phyloP scores from a whole-genome alignment of 2,329 filamentous ascomycete species.

The Neonectria hederae region DNA sequence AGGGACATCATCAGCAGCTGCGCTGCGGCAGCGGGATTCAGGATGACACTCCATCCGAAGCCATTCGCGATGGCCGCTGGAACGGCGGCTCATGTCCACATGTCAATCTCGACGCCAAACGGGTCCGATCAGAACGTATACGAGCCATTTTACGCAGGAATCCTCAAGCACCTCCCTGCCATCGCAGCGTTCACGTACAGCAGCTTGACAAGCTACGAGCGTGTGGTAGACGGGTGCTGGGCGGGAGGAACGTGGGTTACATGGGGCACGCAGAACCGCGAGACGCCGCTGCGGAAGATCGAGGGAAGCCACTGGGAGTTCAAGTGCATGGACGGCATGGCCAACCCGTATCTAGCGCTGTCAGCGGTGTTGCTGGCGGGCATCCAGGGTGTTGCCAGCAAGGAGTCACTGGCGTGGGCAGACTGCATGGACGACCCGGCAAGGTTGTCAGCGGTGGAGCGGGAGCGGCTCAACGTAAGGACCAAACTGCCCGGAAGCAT shows the following conservation, averaged over 20 bases:
- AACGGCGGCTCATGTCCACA: slow-evolving; percentile 75
- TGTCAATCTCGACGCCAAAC: slow-evolving; percentile 66
- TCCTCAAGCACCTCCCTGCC: slow-evolving; percentile 72
- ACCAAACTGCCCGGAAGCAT: slow-evolving; percentile 64
- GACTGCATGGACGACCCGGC: slow-evolving; percentile 68
- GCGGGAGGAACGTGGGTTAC: slow-evolving; percentile 80
- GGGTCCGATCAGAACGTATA: slow-evolving; percentile 57
- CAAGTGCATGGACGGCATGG: slow-evolving; percentile 79
- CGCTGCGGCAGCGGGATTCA: slow-evolving; percentile 69
- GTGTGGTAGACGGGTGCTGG: slow-evolving; percentile 76
- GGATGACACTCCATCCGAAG: slow-evolving; percentile 79
- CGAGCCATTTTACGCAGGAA: slow-evolving; percentile 75
- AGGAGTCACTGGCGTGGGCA: slow-evolving; percentile 54
- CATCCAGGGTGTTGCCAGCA: slow-evolving; percentile 37
- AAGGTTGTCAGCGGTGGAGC: slow-evolving; percentile 56
- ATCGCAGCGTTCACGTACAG: slow-evolving; percentile 76
- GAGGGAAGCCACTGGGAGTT: slow-evolving; percentile 78
- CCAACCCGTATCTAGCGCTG: slow-evolving; percentile 76
- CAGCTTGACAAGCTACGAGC: slow-evolving; percentile 72
- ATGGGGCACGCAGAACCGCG: slow-evolving; percentile 85
- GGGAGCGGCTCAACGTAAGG: slow-evolving; percentile 62
- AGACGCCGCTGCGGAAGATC: slow-evolving; percentile 76
- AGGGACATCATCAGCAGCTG: slow-evolving; percentile 74
- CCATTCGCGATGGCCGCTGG: slow-evolving; percentile 68
- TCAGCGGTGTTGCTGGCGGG: slow-evolving; percentile 47